Evolutionary conservation across 1,139 yeast species (phyloP).

Genomic region (Lodderomyces oxycetoniae): DNA sequence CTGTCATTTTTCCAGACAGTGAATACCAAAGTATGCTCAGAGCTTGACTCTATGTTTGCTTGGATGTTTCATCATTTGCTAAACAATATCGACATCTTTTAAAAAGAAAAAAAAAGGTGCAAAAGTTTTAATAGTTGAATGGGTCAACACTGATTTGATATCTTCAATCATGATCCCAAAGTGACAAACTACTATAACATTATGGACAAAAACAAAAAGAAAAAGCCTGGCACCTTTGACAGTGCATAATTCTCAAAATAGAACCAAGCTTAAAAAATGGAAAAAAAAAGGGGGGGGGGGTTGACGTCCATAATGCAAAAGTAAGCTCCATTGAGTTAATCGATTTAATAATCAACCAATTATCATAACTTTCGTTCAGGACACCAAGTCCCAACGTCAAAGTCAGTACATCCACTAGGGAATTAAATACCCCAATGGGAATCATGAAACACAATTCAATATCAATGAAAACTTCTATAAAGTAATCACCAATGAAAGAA

Average conservation of each 20-base stretch:
- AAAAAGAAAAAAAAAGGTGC: too few relatives aligned
- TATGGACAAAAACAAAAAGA: slow-evolving; percentile 1
- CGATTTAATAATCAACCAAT: slow-evolving; percentile 36
- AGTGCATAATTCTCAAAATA: slow-evolving; percentile 34
- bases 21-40: slow-evolving; percentile 49
- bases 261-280: slow-evolving; percentile 22
- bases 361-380: slow-evolving; percentile 81
- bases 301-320: slow-evolving; percentile 62
- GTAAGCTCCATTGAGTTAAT: slow-evolving; percentile 93
- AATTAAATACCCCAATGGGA: slow-evolving; percentile 6
- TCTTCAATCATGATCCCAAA: too few relatives aligned
- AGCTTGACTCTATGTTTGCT: slow-evolving; percentile 95
- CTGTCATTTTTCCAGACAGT: slow-evolving; percentile 48
- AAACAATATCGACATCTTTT: too few relatives aligned
- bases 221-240: slow-evolving; percentile 69
- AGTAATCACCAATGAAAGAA: too few relatives aligned
- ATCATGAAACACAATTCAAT: slow-evolving; percentile 1
- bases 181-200: too few relatives aligned
- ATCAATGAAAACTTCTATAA: not conserved
- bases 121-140: too few relatives aligned
- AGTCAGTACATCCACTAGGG: slow-evolving; percentile 13
- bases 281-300: slow-evolving; percentile 7
- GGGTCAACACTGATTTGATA: too few relatives aligned
- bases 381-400: slow-evolving; percentile 58
- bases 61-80: slow-evolving; percentile 64